Percentiles rank a stretch among this genome's conserved stretches.
phyloP scores from a whole-genome alignment of 1,284 basidiomycete genomes.

The Papiliotrema nemorosa region DNA sequence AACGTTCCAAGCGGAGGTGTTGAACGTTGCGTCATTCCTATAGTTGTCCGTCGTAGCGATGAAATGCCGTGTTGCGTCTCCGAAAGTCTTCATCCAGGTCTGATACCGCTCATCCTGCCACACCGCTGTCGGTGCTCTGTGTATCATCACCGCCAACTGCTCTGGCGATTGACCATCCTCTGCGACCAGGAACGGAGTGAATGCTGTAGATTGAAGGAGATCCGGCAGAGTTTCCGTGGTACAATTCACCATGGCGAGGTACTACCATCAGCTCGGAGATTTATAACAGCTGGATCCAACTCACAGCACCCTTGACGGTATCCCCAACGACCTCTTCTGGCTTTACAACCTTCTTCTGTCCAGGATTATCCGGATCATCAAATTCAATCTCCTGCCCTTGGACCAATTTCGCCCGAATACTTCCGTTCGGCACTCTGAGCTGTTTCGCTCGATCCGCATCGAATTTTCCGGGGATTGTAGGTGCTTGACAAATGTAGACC shows the following conservation, averaged over 20 bases:
- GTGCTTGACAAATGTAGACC: conserved; percentile 71
- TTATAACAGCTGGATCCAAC: too few species aligned
- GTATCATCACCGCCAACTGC: conserved; percentile 61
- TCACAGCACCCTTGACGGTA: conserved; percentile 43
- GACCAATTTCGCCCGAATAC: conserved; percentile 49
- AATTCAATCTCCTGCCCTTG: conserved; percentile 49
- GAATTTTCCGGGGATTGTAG: conserved; percentile 80
- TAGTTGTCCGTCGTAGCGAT: conserved; percentile 61
- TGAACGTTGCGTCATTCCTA: conserved; percentile 69
- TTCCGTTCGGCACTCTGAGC: conserved; percentile 65
- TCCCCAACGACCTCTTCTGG: conserved; percentile 49
- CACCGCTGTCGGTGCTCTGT: conserved; percentile 64
- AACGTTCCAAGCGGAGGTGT: conserved; percentile 67
- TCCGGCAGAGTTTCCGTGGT: conserved; percentile 22
- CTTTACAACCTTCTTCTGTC: conserved; percentile 55
- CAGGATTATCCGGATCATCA: conserved; percentile 50
- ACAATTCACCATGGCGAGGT: conserved; percentile 39
- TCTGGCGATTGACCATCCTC: background rate
- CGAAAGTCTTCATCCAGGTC: conserved; percentile 66
- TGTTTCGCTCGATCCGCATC: conserved; percentile 63
- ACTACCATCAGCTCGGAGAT: conserved; percentile 17
- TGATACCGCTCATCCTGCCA: conserved; percentile 66
- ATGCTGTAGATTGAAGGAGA: conserved; percentile 56
- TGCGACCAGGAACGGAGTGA: conserved; percentile 51
- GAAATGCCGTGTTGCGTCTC: conserved; percentile 62